These are phyloP conservation scores for Cladosporium halotolerans DNA, from an alignment of 2,329 filamentous ascomycete genomes.

Conservation along the genomic window DNA sequence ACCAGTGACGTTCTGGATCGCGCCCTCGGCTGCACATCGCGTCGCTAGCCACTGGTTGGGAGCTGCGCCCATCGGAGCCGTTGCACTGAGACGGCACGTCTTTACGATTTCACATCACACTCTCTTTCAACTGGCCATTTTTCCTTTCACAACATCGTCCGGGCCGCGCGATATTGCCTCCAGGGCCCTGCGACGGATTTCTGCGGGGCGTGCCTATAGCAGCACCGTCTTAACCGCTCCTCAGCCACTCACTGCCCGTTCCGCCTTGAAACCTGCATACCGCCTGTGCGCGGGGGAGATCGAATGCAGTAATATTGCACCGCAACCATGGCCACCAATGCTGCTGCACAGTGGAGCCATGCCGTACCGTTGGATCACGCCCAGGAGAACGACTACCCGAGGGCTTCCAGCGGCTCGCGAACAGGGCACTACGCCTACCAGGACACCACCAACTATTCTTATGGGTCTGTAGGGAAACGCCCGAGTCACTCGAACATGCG, in stretches of 20 bases:
- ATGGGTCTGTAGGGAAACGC: constrained; percentile 5
- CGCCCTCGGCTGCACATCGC: too few species aligned
- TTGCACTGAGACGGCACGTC: background rate
- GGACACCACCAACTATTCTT: constrained; percentile 4
- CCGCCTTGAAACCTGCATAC: constrained; percentile 8
- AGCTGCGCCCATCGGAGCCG: too few species aligned
- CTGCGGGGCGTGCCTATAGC: constrained; percentile 2
- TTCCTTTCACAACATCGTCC: background rate
- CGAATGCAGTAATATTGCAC: constrained; percentile 6
- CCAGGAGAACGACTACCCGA: constrained; percentile 4
- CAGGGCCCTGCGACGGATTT: background rate
- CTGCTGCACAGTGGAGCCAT: constrained; percentile 7
- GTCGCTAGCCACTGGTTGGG: too few species aligned
- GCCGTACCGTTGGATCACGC: constrained; percentile 5
- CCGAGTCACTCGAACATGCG: constrained; percentile 11
- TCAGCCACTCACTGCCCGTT: constrained; percentile 1
- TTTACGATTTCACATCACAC: background rate
- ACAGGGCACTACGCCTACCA: constrained; percentile 1
- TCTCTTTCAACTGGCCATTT: background rate
- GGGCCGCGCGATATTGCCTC: background rate
- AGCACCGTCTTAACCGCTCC: background rate
- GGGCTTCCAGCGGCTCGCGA: constrained; percentile 1
- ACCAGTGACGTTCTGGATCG: constrained; percentile 6
- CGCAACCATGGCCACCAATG: constrained; percentile 7
- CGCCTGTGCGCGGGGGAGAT: constrained; percentile 5